A percentile compares a stretch with the other conserved stretches of the same genome.
Conservation (phyloP, 75 land plant genomes). For the Sequoia sempervirens region DNA sequence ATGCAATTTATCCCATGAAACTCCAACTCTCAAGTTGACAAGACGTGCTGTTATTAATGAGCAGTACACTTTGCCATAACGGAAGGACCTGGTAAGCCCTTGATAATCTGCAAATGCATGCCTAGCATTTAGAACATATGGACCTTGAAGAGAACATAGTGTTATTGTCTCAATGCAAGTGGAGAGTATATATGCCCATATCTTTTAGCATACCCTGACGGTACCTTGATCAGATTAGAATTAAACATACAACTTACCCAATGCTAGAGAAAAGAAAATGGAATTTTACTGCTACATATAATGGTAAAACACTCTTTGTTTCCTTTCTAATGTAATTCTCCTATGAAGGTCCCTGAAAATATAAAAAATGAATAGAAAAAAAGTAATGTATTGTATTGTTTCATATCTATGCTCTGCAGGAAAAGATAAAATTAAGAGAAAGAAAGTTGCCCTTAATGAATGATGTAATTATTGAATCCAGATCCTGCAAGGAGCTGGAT, state of each 20-base stretch:
- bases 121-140: not conserved
- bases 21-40: conserved; percentile 82
- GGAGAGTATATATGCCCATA: not conserved
- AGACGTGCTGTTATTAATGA: conserved; percentile 84
- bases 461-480: no score
- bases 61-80: conserved; percentile 88
- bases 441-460: no score
- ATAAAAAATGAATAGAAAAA: not conserved
- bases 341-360: not conserved
- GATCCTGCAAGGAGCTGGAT: no score
- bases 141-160: not conserved
- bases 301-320: not conserved
- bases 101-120: conserved; percentile 76
- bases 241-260: not conserved
- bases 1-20: conserved; percentile 72
- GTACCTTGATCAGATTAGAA: not conserved
- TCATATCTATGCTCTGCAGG: not conserved
- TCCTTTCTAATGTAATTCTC: not conserved
- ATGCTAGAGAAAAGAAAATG: not conserved
- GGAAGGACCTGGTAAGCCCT: conserved; percentile 81
- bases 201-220: not conserved
- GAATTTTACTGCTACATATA: not conserved
- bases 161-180: not conserved
- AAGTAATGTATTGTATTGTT: not conserved
- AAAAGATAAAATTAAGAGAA: not conserved